Evolutionary conservation across 192 early-diverging fungal species (phyloP).

Genomic region (Phlyctochytrium planicorne): DNA sequence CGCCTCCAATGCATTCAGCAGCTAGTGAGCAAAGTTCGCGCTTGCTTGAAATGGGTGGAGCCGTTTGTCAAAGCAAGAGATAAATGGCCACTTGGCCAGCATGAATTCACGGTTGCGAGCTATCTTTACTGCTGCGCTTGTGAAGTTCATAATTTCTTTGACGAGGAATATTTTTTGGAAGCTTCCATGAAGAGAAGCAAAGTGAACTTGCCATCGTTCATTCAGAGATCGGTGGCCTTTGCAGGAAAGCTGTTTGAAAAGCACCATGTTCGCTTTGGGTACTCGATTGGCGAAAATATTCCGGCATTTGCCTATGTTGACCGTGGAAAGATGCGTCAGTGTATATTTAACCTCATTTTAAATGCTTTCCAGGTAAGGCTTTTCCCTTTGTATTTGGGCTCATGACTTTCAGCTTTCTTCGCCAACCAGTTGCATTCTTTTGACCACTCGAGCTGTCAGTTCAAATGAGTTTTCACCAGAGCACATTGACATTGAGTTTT

Average conservation of each 20-base stretch:
- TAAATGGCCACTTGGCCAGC: too few relatives aligned
- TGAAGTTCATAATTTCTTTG: too few relatives aligned
- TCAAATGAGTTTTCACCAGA: not conserved
- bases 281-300: not conserved
- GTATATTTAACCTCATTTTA: not conserved
- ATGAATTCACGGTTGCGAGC: too few relatives aligned
- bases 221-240: not conserved
- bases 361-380: not conserved
- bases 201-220: not conserved
- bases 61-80: too few relatives aligned
- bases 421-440: not conserved
- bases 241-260: not conserved
- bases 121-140: too few relatives aligned
- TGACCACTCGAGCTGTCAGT: not conserved
- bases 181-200: too few relatives aligned
- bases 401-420: too few relatives aligned
- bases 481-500: not conserved
- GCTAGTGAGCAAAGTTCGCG: too few relatives aligned
- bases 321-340: not conserved
- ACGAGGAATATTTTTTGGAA: too few relatives aligned
- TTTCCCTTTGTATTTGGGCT: too few relatives aligned
- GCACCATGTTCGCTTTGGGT: not conserved
- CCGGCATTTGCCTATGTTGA: not conserved
- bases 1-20: too few relatives aligned
- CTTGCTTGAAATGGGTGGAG: too few relatives aligned